Conservation (phyloP, 495 filamentous ascomycete species). For the Penicillium longicatenatum region DNA sequence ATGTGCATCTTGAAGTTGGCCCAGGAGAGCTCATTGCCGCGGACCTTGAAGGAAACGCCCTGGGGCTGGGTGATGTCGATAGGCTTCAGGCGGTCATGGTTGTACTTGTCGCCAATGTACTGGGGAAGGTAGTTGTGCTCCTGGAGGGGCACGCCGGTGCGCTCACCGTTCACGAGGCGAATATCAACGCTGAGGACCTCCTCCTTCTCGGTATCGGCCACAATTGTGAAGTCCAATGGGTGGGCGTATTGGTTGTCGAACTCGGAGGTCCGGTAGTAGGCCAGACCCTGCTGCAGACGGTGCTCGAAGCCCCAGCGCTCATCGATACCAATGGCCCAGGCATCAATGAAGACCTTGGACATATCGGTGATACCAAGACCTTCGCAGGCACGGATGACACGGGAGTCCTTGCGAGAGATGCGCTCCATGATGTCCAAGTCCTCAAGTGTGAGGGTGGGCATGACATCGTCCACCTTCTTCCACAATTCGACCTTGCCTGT, state of each 20-base stretch:
- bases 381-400: conserved; percentile 83
- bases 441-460: conserved; percentile 88
- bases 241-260: conserved; percentile 49
- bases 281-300: conserved; percentile 43
- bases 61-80: conserved; percentile 44
- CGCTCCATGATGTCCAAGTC: conserved; percentile 83
- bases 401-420: conserved; percentile 69
- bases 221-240: conserved; percentile 39
- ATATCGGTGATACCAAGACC: conserved; percentile 84
- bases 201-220: conserved; percentile 74
- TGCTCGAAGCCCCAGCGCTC: conserved; percentile 43
- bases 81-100: conserved; percentile 39
- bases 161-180: conserved; percentile 74
- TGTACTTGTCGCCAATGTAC: conserved; percentile 38
- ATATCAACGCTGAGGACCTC: conserved; percentile 92
- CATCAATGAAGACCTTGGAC: conserved; percentile 81
- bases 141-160: conserved; percentile 52
- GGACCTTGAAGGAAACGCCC: conserved; percentile 44
- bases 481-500: conserved; percentile 69
- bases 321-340: conserved; percentile 43
- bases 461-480: conserved; percentile 70
- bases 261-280: conserved; percentile 46
- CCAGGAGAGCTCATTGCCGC: conserved; percentile 41
- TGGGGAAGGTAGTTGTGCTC: conserved; percentile 57
- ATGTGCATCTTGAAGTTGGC: conserved; percentile 51